These are phyloP conservation scores for Claviceps sp. DNA, from an alignment of 2,329 filamentous ascomycete species.

Conservation along the genomic window DNA sequence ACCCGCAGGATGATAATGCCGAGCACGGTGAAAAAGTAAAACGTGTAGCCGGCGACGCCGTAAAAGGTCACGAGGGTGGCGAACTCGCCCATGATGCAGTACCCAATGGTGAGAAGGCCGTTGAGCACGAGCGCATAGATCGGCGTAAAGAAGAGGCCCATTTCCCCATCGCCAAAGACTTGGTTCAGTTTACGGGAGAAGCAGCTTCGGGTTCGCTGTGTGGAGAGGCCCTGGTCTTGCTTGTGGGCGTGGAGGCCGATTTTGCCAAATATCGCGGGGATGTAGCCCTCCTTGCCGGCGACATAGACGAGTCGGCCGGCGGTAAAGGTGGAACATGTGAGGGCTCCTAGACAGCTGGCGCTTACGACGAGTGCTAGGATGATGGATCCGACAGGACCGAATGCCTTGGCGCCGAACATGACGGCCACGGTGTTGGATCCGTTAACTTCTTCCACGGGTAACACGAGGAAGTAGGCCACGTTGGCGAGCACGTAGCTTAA, in stretches of 20 bases:
- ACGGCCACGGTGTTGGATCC: slow-evolving; percentile 91
- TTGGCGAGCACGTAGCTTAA: slow-evolving; percentile 83
- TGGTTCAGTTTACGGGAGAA: slow-evolving; percentile 43
- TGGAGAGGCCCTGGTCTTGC: slow-evolving; percentile 26
- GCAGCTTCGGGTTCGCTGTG: slow-evolving; percentile 39
- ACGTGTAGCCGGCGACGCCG: slow-evolving; percentile 90
- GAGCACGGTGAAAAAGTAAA: slow-evolving; percentile 92
- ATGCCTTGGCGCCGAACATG: slow-evolving; percentile 79
- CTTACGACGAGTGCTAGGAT: slow-evolving; percentile 80
- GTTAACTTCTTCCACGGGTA: slow-evolving; percentile 69
- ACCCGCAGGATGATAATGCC: slow-evolving; percentile 85
- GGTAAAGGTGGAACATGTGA: slow-evolving; percentile 92
- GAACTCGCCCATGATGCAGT: slow-evolving; percentile 82
- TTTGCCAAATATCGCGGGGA: slow-evolving; percentile 70
- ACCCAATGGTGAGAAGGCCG: slow-evolving; percentile 54
- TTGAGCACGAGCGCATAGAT: slow-evolving; percentile 85
- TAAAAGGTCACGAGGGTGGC: slow-evolving; percentile 90
- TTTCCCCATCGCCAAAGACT: slow-evolving; percentile 63
- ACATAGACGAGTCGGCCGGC: slow-evolving; percentile 84
- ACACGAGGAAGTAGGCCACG: slow-evolving; percentile 84
- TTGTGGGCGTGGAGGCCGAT: slow-evolving; percentile 50
- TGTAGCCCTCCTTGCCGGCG: slow-evolving; percentile 88
- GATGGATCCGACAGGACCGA: slow-evolving; percentile 70
- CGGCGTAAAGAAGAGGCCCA: slow-evolving; percentile 83
- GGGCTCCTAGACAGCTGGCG: slow-evolving; percentile 82